Evolutionary conservation across 257 asterid genomes (phyloP).

Genomic region (Solanum habrochaites): DNA sequence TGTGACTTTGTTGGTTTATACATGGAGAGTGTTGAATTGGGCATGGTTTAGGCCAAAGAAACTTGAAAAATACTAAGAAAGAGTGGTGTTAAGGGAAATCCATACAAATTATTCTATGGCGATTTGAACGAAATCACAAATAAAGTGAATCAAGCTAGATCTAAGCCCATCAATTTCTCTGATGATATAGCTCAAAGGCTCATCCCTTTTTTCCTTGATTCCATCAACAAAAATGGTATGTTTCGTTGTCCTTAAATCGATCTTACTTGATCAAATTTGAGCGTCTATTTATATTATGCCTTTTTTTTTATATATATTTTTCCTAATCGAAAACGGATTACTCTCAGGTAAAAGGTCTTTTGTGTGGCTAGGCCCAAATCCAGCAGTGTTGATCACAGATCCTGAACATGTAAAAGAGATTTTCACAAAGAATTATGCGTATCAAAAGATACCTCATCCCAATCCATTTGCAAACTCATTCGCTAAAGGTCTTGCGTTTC

Average conservation of each 20-base stretch:
- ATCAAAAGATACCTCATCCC: slow-evolving; percentile 6
- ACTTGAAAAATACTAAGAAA: slow-evolving; percentile 15
- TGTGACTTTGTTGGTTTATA: background rate
- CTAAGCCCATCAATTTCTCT: slow-evolving; percentile 21
- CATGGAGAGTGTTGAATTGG: slow-evolving; percentile 21
- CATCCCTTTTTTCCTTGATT: slow-evolving; percentile 1
- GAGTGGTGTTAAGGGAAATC: slow-evolving; percentile 21
- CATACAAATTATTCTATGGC: slow-evolving; percentile 21
- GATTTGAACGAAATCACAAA: slow-evolving; percentile 14
- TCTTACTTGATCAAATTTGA: background rate
- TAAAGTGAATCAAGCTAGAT: slow-evolving; percentile 6
- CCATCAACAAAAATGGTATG: slow-evolving; percentile 25
- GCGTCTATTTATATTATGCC: background rate
- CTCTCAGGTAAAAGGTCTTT: slow-evolving; percentile 30
- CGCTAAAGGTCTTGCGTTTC: slow-evolving; percentile 14
- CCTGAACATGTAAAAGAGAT: slow-evolving; percentile 40
- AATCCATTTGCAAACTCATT: slow-evolving; percentile 29
- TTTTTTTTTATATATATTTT: background rate
- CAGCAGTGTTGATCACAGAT: slow-evolving; percentile 23
- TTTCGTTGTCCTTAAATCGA: background rate
- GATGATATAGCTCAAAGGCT: slow-evolving; percentile 23
- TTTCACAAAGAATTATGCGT: slow-evolving; percentile 13
- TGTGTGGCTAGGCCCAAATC: slow-evolving; percentile 45
- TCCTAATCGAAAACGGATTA: background rate
- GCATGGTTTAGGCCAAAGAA: slow-evolving; percentile 24